Conservation (phyloP, 352 stramenopile species). For the Pythium guiyangense region DNA sequence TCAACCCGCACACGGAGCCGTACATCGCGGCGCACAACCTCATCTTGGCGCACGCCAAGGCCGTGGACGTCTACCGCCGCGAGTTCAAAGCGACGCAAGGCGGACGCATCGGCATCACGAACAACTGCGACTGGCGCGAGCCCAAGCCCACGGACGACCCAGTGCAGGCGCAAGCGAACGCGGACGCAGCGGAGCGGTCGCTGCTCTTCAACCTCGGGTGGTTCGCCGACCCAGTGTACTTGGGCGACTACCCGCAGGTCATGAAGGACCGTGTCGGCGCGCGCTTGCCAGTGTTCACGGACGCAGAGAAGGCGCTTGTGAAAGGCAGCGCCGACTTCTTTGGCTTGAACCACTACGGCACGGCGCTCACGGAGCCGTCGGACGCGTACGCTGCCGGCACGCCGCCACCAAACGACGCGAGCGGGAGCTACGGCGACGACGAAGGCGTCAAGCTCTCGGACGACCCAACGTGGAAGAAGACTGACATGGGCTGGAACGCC, state of each 20-base stretch:
- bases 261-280: constrained; percentile 84
- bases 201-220: constrained; percentile 89
- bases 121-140: constrained; percentile 89
- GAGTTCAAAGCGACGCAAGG: constrained; percentile 66
- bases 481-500: constrained; percentile 80
- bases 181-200: constrained; percentile 65
- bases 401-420: constrained; percentile 11
- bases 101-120: constrained; percentile 89
- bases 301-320: constrained; percentile 71
- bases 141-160: constrained; percentile 43
- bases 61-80: constrained; percentile 81
- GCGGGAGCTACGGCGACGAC: constrained; percentile 31
- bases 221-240: constrained; percentile 90
- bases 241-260: constrained; percentile 89
- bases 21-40: constrained; percentile 89
- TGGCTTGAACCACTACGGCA: constrained; percentile 93
- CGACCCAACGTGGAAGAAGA: constrained; percentile 64
- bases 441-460: constrained; percentile 32
- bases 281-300: constrained; percentile 88
- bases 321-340: constrained; percentile 91
- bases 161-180: constrained; percentile 48
- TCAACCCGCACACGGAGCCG: constrained; percentile 52
- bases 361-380: constrained; percentile 35
- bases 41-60: constrained; percentile 82
- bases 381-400: constrained; percentile 25